Percentiles rank a stretch among this genome's conserved stretches.
Conservation (phyloP, 805 yeast species). For the Schwanniomyces vanrijiae region DNA sequence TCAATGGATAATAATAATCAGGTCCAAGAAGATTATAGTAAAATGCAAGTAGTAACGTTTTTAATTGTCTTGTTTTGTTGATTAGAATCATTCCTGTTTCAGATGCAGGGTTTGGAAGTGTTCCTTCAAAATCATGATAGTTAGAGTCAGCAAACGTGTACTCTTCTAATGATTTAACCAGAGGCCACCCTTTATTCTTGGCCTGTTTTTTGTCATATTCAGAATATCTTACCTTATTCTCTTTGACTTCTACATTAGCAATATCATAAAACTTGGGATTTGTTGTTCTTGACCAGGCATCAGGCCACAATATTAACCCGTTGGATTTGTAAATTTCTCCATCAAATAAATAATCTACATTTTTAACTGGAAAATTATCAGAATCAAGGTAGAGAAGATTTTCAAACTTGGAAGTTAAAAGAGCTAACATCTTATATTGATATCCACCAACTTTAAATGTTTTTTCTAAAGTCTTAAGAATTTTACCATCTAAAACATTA, state of each 20-base stretch:
- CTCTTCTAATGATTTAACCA: constrained; percentile 18
- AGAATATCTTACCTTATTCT: constrained; percentile 34
- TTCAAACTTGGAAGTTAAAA: constrained; percentile 60
- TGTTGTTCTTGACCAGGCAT: constrained; percentile 69
- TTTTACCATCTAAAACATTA: constrained; percentile 37
- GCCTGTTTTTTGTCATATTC: constrained; percentile 32
- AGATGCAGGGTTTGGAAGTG: constrained; percentile 65
- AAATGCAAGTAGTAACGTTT: constrained; percentile 56
- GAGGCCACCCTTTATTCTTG: constrained; percentile 32
- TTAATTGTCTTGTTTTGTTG: constrained; percentile 58
- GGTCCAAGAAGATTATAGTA: constrained; percentile 72
- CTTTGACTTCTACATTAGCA: constrained; percentile 37
- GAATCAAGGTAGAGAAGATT: constrained; percentile 50
- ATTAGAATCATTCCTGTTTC: constrained; percentile 72
- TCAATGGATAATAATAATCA: constrained; percentile 60
- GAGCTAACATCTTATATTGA: constrained; percentile 55
- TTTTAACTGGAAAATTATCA: constrained; percentile 46
- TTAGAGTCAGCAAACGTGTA: constrained; percentile 31
- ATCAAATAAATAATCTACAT: constrained; percentile 46
- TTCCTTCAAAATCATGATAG: constrained; percentile 61
- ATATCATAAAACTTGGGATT: constrained; percentile 60
- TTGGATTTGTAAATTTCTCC: constrained; percentile 46
- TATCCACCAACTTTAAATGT: constrained; percentile 39
- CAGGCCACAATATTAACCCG: constrained; percentile 64
- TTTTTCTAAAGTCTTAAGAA: constrained; percentile 13